Evolutionary conservation across 2,329 filamentous ascomycete species (phyloP).

Genomic region (Colletotrichum falcatum): DNA sequence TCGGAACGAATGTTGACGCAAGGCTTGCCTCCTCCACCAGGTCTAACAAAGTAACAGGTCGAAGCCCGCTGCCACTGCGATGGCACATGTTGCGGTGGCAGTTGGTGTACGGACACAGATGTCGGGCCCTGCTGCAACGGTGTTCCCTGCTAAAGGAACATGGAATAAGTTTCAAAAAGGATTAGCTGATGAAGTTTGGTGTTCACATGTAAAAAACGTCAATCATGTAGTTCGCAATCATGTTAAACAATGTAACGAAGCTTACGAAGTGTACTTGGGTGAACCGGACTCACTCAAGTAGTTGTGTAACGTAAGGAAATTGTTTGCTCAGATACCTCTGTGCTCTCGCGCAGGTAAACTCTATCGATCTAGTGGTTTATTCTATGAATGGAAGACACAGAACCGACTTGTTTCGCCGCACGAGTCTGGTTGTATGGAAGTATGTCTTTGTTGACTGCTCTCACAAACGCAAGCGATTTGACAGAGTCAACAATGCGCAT

Average conservation of each 20-base stretch:
- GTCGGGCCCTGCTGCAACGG: conserved; percentile 21
- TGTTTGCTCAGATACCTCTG: not conserved
- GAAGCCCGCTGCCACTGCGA: conserved; percentile 27
- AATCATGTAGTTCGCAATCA: not conserved
- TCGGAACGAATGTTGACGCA: fast-evolving
- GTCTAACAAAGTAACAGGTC: not conserved
- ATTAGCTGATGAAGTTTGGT: too few species aligned
- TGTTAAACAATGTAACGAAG: not conserved
- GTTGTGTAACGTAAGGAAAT: not conserved
- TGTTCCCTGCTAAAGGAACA: conserved; percentile 5
- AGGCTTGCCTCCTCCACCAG: too few species aligned
- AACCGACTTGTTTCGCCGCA: not conserved
- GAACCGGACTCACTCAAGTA: not conserved
- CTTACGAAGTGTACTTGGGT: not conserved
- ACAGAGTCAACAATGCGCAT: not conserved
- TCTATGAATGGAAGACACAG: not conserved
- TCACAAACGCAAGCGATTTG: not conserved
- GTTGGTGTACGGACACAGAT: conserved; percentile 22
- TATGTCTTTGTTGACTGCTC: not conserved
- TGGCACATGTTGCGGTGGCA: conserved; percentile 21
- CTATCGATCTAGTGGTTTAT: not conserved
- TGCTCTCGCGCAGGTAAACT: not conserved
- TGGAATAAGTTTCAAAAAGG: not conserved
- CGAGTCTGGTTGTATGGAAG: not conserved
- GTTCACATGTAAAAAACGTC: not conserved